A percentile compares a stretch with the other conserved stretches of the same genome.
Conservation (phyloP, 768 basidiomycete species). For the Phlegmacium glaucopus region DNA sequence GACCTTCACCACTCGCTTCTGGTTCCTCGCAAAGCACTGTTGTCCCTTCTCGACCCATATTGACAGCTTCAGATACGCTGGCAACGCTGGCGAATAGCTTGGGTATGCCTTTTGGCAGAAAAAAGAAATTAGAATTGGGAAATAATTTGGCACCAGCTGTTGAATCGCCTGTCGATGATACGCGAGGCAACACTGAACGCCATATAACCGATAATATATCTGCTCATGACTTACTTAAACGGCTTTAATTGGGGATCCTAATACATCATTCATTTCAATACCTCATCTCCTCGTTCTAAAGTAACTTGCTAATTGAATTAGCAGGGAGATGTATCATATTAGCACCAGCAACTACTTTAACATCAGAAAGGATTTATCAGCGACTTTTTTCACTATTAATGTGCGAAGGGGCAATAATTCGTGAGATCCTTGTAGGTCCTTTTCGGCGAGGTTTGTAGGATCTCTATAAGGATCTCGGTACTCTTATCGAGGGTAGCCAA, state of each 20-base stretch:
- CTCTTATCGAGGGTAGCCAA: no score
- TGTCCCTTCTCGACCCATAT: slow-evolving; percentile 18
- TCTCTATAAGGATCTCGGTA: no score
- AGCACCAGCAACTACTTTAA: no score
- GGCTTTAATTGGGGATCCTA: slow-evolving; percentile 23
- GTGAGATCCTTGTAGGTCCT: no score
- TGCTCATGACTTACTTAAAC: slow-evolving; percentile 39
- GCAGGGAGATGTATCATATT: no score
- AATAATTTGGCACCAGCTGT: slow-evolving; percentile 22
- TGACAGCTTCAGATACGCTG: slow-evolving; percentile 48
- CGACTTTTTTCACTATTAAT: slow-evolving; percentile 3
- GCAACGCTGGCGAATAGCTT: slow-evolving; percentile 61
- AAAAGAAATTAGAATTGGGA: slow-evolving; percentile 36
- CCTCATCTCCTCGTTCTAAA: neutral
- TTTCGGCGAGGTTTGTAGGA: no score
- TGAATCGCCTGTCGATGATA: slow-evolving; percentile 26
- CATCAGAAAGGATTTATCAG: no score
- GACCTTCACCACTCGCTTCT: slow-evolving; percentile 43
- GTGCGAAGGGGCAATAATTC: no score
- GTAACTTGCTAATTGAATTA: neutral
- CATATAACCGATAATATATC: slow-evolving; percentile 19
- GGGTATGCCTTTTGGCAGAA: slow-evolving; percentile 63
- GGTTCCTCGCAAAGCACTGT: slow-evolving; percentile 22
- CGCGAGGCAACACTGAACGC: slow-evolving; percentile 1
- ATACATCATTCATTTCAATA: no score